Evolutionary conservation across 1,284 basidiomycete genomes (phyloP), one percentile per base, ranked within the genome.

Genomic region (Irpex sp.): DNA sequence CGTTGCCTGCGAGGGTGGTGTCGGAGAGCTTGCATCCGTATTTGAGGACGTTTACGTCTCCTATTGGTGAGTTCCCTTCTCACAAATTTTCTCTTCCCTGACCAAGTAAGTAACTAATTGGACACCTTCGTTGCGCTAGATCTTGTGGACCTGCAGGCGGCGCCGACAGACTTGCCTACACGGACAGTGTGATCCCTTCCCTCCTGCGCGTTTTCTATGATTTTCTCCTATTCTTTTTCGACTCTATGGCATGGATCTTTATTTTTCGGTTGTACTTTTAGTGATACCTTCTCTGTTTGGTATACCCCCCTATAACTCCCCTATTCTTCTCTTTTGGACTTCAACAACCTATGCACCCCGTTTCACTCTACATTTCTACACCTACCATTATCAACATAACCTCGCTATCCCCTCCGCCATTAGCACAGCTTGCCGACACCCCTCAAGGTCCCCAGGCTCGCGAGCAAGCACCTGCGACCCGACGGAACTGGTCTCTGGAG

Each of bases 1-100:
- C 39, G 12, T 12, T 45, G 12, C 39, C 39, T 6, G 10, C 39
- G 36, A 37, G 36, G 21, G 56, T 68, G 47, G 58, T 65, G 61
- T 60, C 63, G 58, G 63, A 68, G 47, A 65, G 56, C 48, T 51
- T 75, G 57, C 74, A 75, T 64, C 73, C 72, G 18, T 73, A 75
- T 59, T 73, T 75, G 63, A 67, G 72, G 58, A 72, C 71, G 48
- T 73, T 73, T 62, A 72, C 71, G 62, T 72, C 70, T 56, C 72
- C 72, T 5, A 73, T 73, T 55, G 72, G 71, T 73, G 54, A 58
- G 71, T 67, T 33, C 6, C 28, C 6, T 8, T 49, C 49, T 21
- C 39, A 18, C 5, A 2, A 14, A 4, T 60, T 54, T n/a, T n/a
- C n/a, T n/a, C n/a, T n/a, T n/a, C n/a, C n/a, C n/a, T n/a, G n/a